These are phyloP conservation scores for Tuber microsphaerosporum DNA, from an alignment of 495 filamentous ascomycete genomes.

Conservation along the genomic window DNA sequence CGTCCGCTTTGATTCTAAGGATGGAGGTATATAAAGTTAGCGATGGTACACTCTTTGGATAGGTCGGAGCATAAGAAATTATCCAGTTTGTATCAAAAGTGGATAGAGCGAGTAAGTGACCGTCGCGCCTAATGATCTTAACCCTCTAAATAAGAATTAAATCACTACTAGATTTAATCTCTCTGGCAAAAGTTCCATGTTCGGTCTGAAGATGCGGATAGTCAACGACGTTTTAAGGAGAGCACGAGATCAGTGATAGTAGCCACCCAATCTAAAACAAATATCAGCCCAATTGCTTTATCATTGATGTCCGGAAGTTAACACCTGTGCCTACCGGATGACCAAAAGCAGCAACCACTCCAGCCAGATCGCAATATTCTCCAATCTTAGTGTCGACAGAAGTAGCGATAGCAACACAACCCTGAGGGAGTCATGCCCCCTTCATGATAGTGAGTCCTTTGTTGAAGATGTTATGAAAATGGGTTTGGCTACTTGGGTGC, in stretches of 20 bases:
- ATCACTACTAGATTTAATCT: constrained; percentile 27
- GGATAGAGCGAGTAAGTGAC: constrained; percentile 13
- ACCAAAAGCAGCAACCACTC: constrained; percentile 21
- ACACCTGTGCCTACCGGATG: constrained; percentile 29
- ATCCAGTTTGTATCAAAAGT: constrained; percentile 14
- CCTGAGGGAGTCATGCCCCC: not conserved
- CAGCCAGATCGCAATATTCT: constrained; percentile 15
- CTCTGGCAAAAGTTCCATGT: constrained; percentile 23
- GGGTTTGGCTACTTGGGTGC: not conserved
- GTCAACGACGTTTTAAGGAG: constrained; percentile 12
- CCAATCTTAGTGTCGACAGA: not conserved
- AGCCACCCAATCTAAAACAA: constrained; percentile 26
- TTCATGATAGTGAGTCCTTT: not conserved
- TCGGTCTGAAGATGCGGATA: constrained; percentile 26
- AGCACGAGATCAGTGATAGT: constrained; percentile 26
- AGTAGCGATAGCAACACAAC: not conserved
- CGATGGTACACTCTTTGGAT: constrained; percentile 3
- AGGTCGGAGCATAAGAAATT: constrained; percentile 18
- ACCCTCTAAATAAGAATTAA: constrained; percentile 26
- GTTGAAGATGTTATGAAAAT: not conserved
- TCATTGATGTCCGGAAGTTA: not conserved
- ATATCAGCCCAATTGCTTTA: not conserved
- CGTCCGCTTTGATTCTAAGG: constrained; percentile 8
- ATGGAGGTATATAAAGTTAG: constrained; percentile 10
- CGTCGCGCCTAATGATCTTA: constrained; percentile 11